A percentile compares a stretch with the other conserved stretches of the same genome.
phyloP scores from a whole-genome alignment of 495 filamentous ascomycete genomes.

The Hamigera avellanea region DNA sequence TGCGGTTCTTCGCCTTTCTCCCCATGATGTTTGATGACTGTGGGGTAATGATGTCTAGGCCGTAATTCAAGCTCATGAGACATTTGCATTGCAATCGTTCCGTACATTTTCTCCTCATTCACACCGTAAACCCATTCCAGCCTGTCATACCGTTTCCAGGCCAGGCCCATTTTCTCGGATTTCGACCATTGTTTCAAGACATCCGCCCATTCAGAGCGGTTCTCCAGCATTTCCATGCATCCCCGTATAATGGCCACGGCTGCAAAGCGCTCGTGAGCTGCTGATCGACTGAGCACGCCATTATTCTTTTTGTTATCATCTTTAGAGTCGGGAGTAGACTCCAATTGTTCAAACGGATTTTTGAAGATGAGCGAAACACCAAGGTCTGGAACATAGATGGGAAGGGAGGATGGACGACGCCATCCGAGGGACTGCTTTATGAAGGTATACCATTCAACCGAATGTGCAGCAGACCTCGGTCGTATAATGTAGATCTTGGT shows the following conservation, averaged over 20 bases:
- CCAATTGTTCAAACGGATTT: constrained; percentile 49
- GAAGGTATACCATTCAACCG: constrained; percentile 70
- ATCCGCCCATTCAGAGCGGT: constrained; percentile 49
- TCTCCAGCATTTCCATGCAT: constrained; percentile 49
- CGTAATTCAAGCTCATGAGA: constrained; percentile 66
- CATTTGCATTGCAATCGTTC: constrained; percentile 58
- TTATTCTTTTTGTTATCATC: constrained; percentile 26
- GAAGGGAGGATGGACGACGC: constrained; percentile 43
- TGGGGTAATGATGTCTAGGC: constrained; percentile 59
- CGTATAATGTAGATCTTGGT: constrained; percentile 58
- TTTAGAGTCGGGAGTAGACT: constrained; percentile 26
- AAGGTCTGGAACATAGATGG: constrained; percentile 57
- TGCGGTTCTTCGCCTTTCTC: constrained; percentile 44
- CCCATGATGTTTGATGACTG: constrained; percentile 27
- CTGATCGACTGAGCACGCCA: constrained; percentile 32
- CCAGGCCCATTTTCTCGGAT: constrained; percentile 55
- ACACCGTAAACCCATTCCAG: constrained; percentile 63
- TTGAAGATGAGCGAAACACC: constrained; percentile 50
- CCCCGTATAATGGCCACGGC: constrained; percentile 43
- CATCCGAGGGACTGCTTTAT: constrained; percentile 50
- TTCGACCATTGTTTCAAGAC: constrained; percentile 49
- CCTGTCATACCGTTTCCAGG: constrained; percentile 67
- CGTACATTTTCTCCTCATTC: constrained; percentile 66
- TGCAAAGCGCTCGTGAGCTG: constrained; percentile 42
- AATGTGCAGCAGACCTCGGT: constrained; percentile 50